These are phyloP conservation scores for Pisolithus orientalis DNA, from an alignment of 768 basidiomycete genomes.

Conservation along the genomic window DNA sequence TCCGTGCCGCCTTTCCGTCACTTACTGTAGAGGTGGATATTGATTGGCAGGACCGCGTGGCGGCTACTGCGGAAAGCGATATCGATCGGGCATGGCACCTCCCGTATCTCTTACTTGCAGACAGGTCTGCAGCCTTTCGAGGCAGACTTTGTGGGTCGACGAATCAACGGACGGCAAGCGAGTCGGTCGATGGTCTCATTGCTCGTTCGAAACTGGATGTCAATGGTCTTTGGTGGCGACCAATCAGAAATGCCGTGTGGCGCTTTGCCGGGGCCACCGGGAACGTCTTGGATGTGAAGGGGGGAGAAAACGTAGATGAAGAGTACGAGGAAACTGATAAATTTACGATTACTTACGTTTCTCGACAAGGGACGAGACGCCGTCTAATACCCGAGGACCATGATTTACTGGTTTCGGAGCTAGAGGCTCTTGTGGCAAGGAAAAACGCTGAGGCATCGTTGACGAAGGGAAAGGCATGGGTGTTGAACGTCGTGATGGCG, in stretches of 20 bases:
- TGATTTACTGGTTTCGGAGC: slow-evolving; percentile 40
- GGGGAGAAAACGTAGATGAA: slow-evolving; percentile 26
- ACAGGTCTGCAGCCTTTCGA: slow-evolving; percentile 72
- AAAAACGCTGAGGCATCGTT: slow-evolving; percentile 21
- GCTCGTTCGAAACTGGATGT: slow-evolving; percentile 27
- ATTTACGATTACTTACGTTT: slow-evolving; percentile 68
- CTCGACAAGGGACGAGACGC: slow-evolving; percentile 50
- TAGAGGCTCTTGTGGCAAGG: slow-evolving; percentile 44
- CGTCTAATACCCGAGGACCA: slow-evolving; percentile 54
- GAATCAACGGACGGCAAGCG: slow-evolving; percentile 68
- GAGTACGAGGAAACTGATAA: slow-evolving; percentile 37
- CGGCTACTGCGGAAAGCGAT: slow-evolving; percentile 22
- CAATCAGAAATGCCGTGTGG: slow-evolving; percentile 59
- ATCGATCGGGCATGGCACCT: slow-evolving; percentile 59
- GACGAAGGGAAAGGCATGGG: slow-evolving; percentile 37
- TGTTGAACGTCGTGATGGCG: slow-evolving; percentile 53
- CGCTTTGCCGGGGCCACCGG: slow-evolving; percentile 53
- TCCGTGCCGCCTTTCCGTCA: slow-evolving; percentile 69
- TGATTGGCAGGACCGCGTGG: slow-evolving; percentile 67
- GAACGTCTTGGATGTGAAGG: background rate
- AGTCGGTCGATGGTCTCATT: slow-evolving; percentile 53
- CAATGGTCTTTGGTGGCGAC: slow-evolving; percentile 69
- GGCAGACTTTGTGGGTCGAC: slow-evolving; percentile 55
- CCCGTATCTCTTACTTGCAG: slow-evolving; percentile 60
- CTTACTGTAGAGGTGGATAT: slow-evolving; percentile 58